phyloP scores from a whole-genome alignment of 1,139 yeast species.

The Magnusiomyces paraingens region DNA sequence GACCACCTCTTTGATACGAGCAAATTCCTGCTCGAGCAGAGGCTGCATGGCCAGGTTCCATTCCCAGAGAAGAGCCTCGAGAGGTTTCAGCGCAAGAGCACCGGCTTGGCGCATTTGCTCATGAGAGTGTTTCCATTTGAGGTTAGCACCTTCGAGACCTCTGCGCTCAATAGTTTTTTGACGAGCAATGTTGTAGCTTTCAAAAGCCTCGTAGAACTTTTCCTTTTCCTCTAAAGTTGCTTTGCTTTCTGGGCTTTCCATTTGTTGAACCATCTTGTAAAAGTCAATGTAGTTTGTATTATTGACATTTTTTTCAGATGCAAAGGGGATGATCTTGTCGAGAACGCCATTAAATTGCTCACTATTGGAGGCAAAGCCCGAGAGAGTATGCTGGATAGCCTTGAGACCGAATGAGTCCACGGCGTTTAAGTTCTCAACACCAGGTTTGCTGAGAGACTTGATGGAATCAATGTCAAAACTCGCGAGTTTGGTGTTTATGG shows the following conservation, averaged over 20 bases:
- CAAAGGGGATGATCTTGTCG: slow-evolving; percentile 25
- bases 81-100: slow-evolving; percentile 44
- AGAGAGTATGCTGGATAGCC: slow-evolving; percentile 69
- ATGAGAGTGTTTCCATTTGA: slow-evolving; percentile 80
- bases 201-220: slow-evolving; percentile 58
- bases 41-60: slow-evolving; percentile 72
- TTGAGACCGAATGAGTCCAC: slow-evolving; percentile 78
- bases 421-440: slow-evolving; percentile 49
- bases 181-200: slow-evolving; percentile 63
- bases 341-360: slow-evolving; percentile 19
- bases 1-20: slow-evolving; percentile 29
- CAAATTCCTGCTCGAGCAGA: slow-evolving; percentile 57
- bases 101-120: slow-evolving; percentile 50
- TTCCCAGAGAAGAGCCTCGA: slow-evolving; percentile 70
- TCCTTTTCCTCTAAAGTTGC: slow-evolving; percentile 43
- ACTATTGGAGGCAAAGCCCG: slow-evolving; percentile 45
- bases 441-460: slow-evolving; percentile 45
- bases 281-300: slow-evolving; percentile 48
- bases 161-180: slow-evolving; percentile 70
- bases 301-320: slow-evolving; percentile 34
- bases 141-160: slow-evolving; percentile 79
- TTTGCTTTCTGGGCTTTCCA: slow-evolving; percentile 19
- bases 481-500: not conserved
- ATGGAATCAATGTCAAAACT: slow-evolving; percentile 9
- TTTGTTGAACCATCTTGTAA: slow-evolving; percentile 51